Percentiles rank a stretch among this genome's conserved stretches.
These are phyloP conservation scores for Calonectria crousiana DNA, from an alignment of 2,329 filamentous ascomycete genomes.

Conservation along the genomic window DNA sequence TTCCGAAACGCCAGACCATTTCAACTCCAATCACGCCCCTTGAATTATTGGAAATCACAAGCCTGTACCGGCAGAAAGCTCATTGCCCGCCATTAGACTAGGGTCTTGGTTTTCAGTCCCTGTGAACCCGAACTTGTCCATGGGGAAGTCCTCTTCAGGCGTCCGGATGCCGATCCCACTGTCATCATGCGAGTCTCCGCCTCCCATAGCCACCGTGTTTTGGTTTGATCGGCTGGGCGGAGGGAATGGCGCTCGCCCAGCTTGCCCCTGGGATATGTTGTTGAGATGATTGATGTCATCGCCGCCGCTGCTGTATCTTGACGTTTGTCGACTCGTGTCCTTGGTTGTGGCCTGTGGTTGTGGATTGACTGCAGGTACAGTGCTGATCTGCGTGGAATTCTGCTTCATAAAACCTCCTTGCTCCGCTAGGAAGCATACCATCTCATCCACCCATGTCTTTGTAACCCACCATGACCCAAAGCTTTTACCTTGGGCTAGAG, in stretches of 20 bases:
- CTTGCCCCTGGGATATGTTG: slow-evolving; percentile 61
- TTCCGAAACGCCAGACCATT: slow-evolving; percentile 40
- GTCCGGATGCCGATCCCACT: slow-evolving; percentile 81
- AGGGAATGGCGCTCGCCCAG: slow-evolving; percentile 63
- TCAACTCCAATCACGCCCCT: background rate
- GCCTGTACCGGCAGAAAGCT: slow-evolving; percentile 39
- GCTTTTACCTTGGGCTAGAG: slow-evolving; percentile 80
- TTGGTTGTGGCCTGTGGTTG: slow-evolving; percentile 52
- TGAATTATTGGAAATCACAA: slow-evolving; percentile 30
- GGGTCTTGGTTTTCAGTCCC: slow-evolving; percentile 52
- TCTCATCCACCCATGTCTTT: slow-evolving; percentile 96
- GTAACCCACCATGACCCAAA: slow-evolving; percentile 96
- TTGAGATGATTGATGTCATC: slow-evolving; percentile 60
- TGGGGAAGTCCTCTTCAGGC: slow-evolving; percentile 73
- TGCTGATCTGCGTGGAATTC: slow-evolving; percentile 54
- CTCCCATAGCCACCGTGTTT: slow-evolving; percentile 50
- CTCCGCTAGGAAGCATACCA: slow-evolving; percentile 90
- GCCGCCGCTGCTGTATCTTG: slow-evolving; percentile 59
- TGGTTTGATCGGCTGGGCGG: slow-evolving; percentile 58
- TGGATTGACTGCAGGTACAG: slow-evolving; percentile 36
- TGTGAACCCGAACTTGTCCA: slow-evolving; percentile 68
- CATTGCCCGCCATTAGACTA: slow-evolving; percentile 48
- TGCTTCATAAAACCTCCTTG: slow-evolving; percentile 87
- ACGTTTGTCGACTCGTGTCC: slow-evolving; percentile 49
- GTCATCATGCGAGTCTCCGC: slow-evolving; percentile 71